Percentiles rank a stretch among this genome's conserved stretches.
Evolutionary conservation across 2,329 filamentous ascomycete species (phyloP).

Genomic region (Pestalotiopsis sp.): DNA sequence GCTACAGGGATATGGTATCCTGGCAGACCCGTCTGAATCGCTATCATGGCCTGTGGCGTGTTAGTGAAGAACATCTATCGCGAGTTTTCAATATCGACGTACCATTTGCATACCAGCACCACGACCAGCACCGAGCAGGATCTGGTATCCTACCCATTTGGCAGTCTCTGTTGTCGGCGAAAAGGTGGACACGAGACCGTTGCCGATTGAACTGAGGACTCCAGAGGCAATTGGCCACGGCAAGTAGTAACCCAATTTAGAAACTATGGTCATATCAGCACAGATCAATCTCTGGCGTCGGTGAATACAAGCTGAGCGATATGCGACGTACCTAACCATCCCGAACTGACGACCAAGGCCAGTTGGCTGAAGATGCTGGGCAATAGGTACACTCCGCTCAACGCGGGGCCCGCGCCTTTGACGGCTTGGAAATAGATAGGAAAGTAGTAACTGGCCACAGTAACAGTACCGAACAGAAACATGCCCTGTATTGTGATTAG

Average conservation of each 20-base stretch:
- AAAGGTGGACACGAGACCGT: slow-evolving; percentile 31
- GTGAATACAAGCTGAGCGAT: not conserved
- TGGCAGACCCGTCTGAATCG: slow-evolving; percentile 29
- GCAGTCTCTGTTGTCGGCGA: slow-evolving; percentile 23
- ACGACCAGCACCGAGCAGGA: slow-evolving; percentile 27
- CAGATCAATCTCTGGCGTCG: not conserved
- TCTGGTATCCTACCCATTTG: slow-evolving; percentile 32
- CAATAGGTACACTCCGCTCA: slow-evolving; percentile 36
- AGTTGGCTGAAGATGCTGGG: slow-evolving; percentile 38
- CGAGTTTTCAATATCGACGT: not conserved
- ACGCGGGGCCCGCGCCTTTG: slow-evolving; percentile 22
- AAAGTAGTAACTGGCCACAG: slow-evolving; percentile 24
- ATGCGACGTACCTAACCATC: slow-evolving; percentile 23
- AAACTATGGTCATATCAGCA: slow-evolving; percentile 19
- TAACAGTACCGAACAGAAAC: slow-evolving; percentile 4
- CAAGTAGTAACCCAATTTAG: slow-evolving; percentile 30
- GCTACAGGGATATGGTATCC: slow-evolving; percentile 26
- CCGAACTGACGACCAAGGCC: slow-evolving; percentile 59
- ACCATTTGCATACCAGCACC: slow-evolving; percentile 29
- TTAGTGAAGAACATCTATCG: not conserved
- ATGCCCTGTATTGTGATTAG: not conserved
- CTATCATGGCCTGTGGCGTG: slow-evolving; percentile 23
- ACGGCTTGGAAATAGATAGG: slow-evolving; percentile 11
- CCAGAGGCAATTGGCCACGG: slow-evolving; percentile 28
- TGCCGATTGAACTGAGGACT: slow-evolving; percentile 23